Evolutionary conservation across 2,329 filamentous ascomycete genomes (phyloP).

Genomic region (Herpotrichia juniperi): DNA sequence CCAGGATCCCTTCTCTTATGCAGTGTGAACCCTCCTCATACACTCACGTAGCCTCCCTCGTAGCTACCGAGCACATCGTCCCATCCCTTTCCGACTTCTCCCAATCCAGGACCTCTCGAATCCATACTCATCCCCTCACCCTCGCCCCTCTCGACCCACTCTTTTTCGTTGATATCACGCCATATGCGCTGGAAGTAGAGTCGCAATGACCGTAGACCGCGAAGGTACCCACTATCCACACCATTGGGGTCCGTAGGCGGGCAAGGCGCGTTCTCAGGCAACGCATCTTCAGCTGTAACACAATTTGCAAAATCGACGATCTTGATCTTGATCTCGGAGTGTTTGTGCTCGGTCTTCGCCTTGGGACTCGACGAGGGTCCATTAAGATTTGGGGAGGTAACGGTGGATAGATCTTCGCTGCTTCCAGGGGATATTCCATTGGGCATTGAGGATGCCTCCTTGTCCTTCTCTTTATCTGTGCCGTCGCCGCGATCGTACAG

Average conservation of each 20-base stretch:
- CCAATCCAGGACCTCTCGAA: conserved; percentile 39
- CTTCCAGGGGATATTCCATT: conserved; percentile 21
- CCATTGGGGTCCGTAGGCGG: conserved; percentile 81
- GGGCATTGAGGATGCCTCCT: conserved; percentile 11
- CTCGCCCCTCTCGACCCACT: conserved; percentile 52
- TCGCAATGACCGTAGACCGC: conserved; percentile 78
- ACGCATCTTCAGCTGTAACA: conserved; percentile 80
- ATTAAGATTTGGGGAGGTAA: conserved; percentile 21
- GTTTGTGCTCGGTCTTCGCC: conserved; percentile 27
- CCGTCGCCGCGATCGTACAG: conserved; percentile 87
- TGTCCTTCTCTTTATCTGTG: conserved; percentile 41
- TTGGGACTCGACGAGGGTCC: conserved; percentile 32
- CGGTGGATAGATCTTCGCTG: conserved; percentile 25
- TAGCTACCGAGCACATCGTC: conserved; percentile 40
- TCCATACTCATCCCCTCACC: conserved; percentile 46
- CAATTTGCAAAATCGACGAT: conserved; percentile 99
- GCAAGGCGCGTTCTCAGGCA: conserved; percentile 66
- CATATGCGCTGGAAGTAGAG: conserved; percentile 89
- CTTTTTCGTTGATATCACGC: conserved; percentile 67
- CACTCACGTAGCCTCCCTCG: conserved; percentile 46
- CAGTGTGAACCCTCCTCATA: conserved; percentile 24
- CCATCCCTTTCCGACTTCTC: conserved; percentile 40
- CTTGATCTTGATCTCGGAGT: conserved; percentile 79
- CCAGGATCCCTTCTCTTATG: background rate
- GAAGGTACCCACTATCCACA: conserved; percentile 87